Evolutionary conservation across 306 rosid species (phyloP), one percentile per base, ranked within the genome.

Genomic region (Cucurbita argyrosperma): DNA sequence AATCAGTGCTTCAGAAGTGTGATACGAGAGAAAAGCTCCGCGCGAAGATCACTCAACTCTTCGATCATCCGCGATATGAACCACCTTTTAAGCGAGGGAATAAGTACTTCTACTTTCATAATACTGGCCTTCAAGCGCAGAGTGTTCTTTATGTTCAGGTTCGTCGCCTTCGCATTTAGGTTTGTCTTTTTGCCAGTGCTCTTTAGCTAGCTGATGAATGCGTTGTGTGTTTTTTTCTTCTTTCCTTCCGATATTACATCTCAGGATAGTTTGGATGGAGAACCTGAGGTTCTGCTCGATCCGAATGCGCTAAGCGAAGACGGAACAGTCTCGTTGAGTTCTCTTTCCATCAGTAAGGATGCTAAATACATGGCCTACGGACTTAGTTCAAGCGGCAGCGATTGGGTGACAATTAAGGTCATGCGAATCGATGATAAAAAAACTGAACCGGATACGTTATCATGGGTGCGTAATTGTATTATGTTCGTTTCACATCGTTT

Each of bases 81-180:
- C 60, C 86, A 35, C 99, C 97, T 59, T 89, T 83, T 38, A 81
- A 80, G 74, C 80, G 88, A 56, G 91, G 80, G 52, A 19, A 84
- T 18, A 82, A 83, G 81, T 88, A 83, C 83, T 94, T 94, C 46
- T 91, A 91, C 82, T 85, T 78, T 78, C 96, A 89, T 66, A 94
- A 94, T 79, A 84, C 97, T 0, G 97, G 99, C 5, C 97, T 94
- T 82, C 96, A 94, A 81, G 82, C 97, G 0, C 97, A 94, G 72
- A 68, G 38, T 18, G 90, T 94, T 40, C 89, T 90, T 8, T 87
- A 88, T 76, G 81, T 91, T n/a, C 96, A 94, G 96, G 98, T 90
- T 80, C 53, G 76, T 67, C 76, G 7, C 68, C 80, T 54, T 54
- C 37, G 78, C 52, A 21, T 47, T 42, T 38, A 13, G 19, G 10